A percentile compares a stretch with the other conserved stretches of the same genome.
Conservation (phyloP, 169 alveolate genomes). For the Cyclospora cayetanensis region DNA sequence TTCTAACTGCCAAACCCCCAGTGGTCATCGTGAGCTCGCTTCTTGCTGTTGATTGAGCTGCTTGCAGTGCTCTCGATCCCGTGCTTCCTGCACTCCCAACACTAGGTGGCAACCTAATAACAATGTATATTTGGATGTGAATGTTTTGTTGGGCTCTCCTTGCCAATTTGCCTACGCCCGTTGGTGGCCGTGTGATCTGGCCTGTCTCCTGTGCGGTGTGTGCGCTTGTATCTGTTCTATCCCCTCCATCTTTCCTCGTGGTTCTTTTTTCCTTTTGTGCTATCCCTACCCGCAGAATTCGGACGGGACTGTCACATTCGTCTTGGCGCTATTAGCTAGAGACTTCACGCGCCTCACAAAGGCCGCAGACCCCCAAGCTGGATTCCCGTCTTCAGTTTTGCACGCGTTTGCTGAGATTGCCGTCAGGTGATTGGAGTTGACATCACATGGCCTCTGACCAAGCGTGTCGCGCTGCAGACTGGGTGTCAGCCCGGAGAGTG, state of each 20-base stretch:
- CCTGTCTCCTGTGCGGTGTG: not conserved
- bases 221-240: not conserved
- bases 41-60: not conserved
- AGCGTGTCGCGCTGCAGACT: not conserved
- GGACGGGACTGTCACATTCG: conserved; percentile 28
- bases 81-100: no score
- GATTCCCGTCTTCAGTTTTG: not conserved
- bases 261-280: not conserved
- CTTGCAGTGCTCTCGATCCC: not conserved
- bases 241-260: not conserved
- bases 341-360: not conserved
- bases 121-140: not conserved
- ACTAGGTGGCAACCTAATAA: not conserved
- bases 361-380: conserved; percentile 52
- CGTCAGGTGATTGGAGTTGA: not conserved
- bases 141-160: not conserved
- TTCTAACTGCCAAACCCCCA: conserved; percentile 57
- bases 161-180: not conserved
- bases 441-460: no score
- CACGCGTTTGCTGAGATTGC: conserved; percentile 21
- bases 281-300: not conserved
- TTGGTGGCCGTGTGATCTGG: no score
- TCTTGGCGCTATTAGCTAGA: not conserved
- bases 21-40: conserved; percentile 17
- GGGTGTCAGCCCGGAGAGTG: not conserved